phyloP scores from a whole-genome alignment of 2,329 filamentous ascomycete genomes.

The Microdochium paspali region DNA sequence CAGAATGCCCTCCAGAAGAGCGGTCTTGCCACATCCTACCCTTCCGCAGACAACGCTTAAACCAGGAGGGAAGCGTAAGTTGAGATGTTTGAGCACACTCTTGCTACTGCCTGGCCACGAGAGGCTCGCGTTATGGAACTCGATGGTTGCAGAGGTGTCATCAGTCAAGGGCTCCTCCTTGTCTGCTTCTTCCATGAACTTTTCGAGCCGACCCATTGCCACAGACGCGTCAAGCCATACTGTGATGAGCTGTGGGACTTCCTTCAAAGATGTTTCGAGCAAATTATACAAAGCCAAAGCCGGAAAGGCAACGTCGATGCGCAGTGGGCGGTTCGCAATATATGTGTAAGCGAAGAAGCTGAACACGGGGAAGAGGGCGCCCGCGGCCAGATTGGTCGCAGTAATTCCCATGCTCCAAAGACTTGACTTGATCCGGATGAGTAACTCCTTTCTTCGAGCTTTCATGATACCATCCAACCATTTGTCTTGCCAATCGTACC shows the following conservation, averaged over 20 bases:
- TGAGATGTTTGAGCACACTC: constrained; percentile 37
- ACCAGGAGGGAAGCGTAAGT: constrained; percentile 35
- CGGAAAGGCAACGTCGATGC: constrained; percentile 78
- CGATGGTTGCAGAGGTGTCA: constrained; percentile 30
- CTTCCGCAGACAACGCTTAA: constrained; percentile 48
- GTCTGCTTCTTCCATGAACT: constrained; percentile 80
- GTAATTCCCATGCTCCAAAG: constrained; percentile 54
- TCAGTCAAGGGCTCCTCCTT: constrained; percentile 43
- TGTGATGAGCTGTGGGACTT: constrained; percentile 67
- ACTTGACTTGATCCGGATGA: constrained; percentile 52
- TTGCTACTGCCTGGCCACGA: constrained; percentile 64
- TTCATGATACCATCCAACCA: constrained; percentile 65
- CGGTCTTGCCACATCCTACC: constrained; percentile 53
- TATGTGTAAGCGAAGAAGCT: constrained; percentile 77
- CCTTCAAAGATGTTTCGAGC: constrained; percentile 63
- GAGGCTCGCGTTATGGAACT: constrained; percentile 59
- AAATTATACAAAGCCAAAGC: constrained; percentile 73
- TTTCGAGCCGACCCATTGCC: constrained; percentile 70
- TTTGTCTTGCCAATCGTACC: constrained; percentile 73
- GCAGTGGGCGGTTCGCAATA: constrained; percentile 56
- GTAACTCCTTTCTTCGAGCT: constrained; percentile 58
- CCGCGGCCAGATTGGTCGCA: constrained; percentile 62
- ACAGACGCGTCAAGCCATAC: constrained; percentile 75
- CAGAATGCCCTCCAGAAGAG: constrained; percentile 47
- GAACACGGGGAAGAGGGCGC: constrained; percentile 67